These are phyloP conservation scores for Cornus suecica DNA, from an alignment of 148 eudicot species.

Conservation along the genomic window DNA sequence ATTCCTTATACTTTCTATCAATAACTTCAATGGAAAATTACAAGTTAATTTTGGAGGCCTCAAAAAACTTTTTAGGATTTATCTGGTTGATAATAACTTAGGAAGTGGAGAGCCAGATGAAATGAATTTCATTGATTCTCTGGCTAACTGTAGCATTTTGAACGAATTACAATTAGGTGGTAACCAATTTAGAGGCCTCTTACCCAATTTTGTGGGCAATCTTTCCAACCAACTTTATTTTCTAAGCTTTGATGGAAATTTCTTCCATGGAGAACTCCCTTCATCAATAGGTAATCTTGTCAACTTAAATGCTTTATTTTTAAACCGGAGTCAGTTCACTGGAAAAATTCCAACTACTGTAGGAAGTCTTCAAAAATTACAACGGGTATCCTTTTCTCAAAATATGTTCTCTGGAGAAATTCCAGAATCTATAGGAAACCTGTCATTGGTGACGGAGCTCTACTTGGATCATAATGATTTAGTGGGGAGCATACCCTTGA, in stretches of 20 bases:
- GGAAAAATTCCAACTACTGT: not conserved
- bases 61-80: too few species aligned
- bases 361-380: too few species aligned
- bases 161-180: rapidly evolving
- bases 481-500: not conserved
- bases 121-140: not conserved
- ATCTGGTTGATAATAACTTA: not conserved
- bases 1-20: too few species aligned
- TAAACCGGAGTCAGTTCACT: not conserved
- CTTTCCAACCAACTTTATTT: not conserved
- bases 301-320: not conserved
- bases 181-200: not conserved
- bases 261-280: not conserved
- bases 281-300: not conserved
- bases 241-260: not conserved
- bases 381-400: too few species aligned
- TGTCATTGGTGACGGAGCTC: not conserved
- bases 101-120: not conserved
- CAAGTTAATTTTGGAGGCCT: too few species aligned
- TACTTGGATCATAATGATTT: not conserved
- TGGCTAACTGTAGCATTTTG: too few species aligned
- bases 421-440: too few species aligned
- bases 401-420: too few species aligned
- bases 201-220: not conserved
- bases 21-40: too few species aligned